A percentile compares a stretch with the other conserved stretches of the same genome.
These are phyloP conservation scores for Pneumocystis sp. DNA, from an alignment of 1,139 yeast species.

Conservation along the genomic window DNA sequence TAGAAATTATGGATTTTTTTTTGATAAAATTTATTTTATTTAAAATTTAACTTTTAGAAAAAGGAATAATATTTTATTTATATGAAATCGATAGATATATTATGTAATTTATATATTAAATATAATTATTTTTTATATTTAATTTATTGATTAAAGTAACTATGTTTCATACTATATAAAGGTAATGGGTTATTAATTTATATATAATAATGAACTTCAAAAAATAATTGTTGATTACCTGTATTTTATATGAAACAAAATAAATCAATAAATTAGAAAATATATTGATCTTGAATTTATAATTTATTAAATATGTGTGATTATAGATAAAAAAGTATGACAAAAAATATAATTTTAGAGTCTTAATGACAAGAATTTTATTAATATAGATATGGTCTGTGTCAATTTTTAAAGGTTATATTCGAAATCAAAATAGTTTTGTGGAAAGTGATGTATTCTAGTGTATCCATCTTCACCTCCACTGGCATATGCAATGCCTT, in stretches of 20 bases:
- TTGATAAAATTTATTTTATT: slow-evolving; percentile 40
- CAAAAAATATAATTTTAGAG: background rate
- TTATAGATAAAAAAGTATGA: background rate
- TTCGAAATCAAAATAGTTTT: slow-evolving; percentile 78
- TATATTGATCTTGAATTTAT: background rate
- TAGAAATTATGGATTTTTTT: slow-evolving; percentile 54
- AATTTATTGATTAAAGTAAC: background rate
- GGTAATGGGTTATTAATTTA: background rate
- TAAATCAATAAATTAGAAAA: background rate
- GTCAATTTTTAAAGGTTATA: slow-evolving; percentile 54
- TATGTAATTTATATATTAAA: background rate
- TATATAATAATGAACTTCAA: background rate
- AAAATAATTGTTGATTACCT: background rate
- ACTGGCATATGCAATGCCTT: slow-evolving; percentile 80
- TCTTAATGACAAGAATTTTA: background rate
- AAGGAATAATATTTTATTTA: slow-evolving; percentile 10
- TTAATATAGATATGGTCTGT: background rate
- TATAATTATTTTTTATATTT: background rate
- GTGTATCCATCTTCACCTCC: slow-evolving; percentile 98
- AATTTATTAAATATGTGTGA: background rate
- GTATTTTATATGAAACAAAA: background rate
- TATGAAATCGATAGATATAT: background rate
- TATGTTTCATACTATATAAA: background rate
- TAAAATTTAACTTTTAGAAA: slow-evolving; percentile 15
- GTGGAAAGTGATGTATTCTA: slow-evolving; percentile 86